Base-by-base conservation (phyloP, 2,329 filamentous ascomycete species). In the Claviceps africana region DNA sequence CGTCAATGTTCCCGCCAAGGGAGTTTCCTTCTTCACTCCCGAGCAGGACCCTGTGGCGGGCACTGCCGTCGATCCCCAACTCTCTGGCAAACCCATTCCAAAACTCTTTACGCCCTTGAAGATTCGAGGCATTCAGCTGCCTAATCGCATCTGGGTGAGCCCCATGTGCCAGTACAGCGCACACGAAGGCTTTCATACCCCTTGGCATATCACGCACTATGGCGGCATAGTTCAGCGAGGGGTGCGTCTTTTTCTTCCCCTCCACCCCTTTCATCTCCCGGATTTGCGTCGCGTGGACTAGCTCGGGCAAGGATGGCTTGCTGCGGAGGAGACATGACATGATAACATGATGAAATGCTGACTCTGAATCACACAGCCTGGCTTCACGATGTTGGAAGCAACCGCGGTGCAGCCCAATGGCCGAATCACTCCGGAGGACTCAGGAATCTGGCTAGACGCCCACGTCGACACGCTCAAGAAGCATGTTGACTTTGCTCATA, bases 401-500 rank as follows among this genome's bases (percentile, higher is more conserved):
- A 90, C 86, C 1, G 74, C 82, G 30, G 85, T 95, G 0, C 73
- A 79, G 10, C 69, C 86, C 7, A 81, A 89, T 59, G 89, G 89
- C 30, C 79, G 90, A 50, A 95, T 95, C 70, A 85, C 86, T 0
- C 88, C 88, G 1, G 75, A 90, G 64, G 86, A 91, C 64, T 70
- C 72, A 15, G 88, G 90, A 0, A 70, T 96, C 7, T 96, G 89
- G 90, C 75, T 85, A 55, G 90, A 95, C 65, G 80, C 76, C 30
- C 90, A 96, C 65, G 83, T 90, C 54, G 82, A 77, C 56, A 82
- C 83, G 0, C 70, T 94, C 53, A 78, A 75, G 62, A 77, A 78
- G 54, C 77, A 90, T 47, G 79, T 82, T 39, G 86, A 94, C 55
- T 94, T 89, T 56, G 79, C 85, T 2, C 88, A 94, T 70, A 81